Evolutionary conservation across 2,329 filamentous ascomycete species (phyloP).

Genomic region (Fusarium burgessii): DNA sequence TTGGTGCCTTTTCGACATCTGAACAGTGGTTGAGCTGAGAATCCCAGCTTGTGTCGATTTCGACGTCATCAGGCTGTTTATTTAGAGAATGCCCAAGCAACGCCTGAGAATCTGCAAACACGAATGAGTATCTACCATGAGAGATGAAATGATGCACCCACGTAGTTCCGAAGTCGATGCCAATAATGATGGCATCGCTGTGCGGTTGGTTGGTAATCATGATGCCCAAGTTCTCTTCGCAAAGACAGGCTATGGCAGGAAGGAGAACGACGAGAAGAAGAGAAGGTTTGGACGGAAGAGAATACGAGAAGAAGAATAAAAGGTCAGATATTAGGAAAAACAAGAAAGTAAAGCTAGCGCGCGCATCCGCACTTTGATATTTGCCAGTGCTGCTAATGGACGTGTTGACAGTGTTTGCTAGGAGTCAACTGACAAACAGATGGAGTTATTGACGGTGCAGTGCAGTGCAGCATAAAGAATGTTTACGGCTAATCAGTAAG

Average conservation of each 20-base stretch:
- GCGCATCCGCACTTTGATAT: neutral
- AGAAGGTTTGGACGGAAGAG: too few relatives aligned
- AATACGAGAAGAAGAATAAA: neutral
- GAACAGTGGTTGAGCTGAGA: constrained; percentile 39
- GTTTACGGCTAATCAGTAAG: neutral
- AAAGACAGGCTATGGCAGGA: neutral
- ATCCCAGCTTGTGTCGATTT: constrained; percentile 51
- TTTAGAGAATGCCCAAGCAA: constrained; percentile 53
- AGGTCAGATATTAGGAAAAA: neutral
- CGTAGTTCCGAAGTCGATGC: constrained; percentile 63
- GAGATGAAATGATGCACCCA: constrained; percentile 32
- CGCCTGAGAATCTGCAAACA: constrained; percentile 52
- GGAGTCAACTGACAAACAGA: neutral
- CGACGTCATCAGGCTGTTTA: constrained; percentile 40
- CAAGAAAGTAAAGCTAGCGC: neutral
- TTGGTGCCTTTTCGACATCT: constrained; percentile 51
- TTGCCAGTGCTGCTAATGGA: neutral
- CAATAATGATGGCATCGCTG: constrained; percentile 50
- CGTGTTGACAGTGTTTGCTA: neutral
- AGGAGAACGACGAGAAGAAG: neutral
- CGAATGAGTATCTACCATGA: neutral
- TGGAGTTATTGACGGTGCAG: neutral
- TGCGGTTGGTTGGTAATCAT: neutral
- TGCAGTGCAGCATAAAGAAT: neutral
- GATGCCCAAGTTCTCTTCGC: neutral